These are phyloP conservation scores for Lodderomyces pseudojiufengensis DNA, from an alignment of 1,139 yeast genomes.

Conservation along the genomic window DNA sequence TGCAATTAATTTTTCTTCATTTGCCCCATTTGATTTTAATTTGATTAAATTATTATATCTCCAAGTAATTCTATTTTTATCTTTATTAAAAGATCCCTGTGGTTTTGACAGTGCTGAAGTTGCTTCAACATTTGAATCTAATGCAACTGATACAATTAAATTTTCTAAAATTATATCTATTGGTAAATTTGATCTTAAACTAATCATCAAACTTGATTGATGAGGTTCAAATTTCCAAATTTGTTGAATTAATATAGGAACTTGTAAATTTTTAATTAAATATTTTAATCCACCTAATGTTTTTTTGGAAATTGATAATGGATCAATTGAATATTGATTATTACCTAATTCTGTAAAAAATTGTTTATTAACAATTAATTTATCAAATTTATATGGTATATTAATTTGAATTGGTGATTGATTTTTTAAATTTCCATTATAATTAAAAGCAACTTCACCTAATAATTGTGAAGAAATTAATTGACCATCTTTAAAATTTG, in stretches of 20 bases:
- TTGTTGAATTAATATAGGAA: constrained; percentile 75
- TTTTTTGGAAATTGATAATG: constrained; percentile 44
- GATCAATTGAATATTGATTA: constrained; percentile 26
- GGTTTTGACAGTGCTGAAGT: constrained; percentile 84
- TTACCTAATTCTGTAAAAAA: constrained; percentile 35
- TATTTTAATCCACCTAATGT: constrained; percentile 77
- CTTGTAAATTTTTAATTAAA: constrained; percentile 42
- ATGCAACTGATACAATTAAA: constrained; percentile 66
- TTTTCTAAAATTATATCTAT: constrained; percentile 49
- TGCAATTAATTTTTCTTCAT: constrained; percentile 63
- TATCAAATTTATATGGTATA: constrained; percentile 32
- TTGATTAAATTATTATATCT: constrained; percentile 51
- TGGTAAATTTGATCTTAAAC: constrained; percentile 53
- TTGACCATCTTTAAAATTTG: constrained; percentile 64
- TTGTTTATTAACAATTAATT: constrained; percentile 40
- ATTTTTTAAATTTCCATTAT: constrained; percentile 19
- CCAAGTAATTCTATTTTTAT: constrained; percentile 84
- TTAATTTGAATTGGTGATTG: constrained; percentile 22
- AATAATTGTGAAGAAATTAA: constrained; percentile 56
- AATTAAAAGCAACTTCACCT: constrained; percentile 80
- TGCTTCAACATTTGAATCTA: constrained; percentile 39
- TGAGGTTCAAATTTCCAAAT: constrained; percentile 84
- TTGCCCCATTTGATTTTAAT: constrained; percentile 22
- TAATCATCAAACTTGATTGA: constrained; percentile 81
- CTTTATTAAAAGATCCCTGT: constrained; percentile 82